Evolutionary conservation across 768 basidiomycete genomes (phyloP).

Genomic region (Kwoniella sp.): DNA sequence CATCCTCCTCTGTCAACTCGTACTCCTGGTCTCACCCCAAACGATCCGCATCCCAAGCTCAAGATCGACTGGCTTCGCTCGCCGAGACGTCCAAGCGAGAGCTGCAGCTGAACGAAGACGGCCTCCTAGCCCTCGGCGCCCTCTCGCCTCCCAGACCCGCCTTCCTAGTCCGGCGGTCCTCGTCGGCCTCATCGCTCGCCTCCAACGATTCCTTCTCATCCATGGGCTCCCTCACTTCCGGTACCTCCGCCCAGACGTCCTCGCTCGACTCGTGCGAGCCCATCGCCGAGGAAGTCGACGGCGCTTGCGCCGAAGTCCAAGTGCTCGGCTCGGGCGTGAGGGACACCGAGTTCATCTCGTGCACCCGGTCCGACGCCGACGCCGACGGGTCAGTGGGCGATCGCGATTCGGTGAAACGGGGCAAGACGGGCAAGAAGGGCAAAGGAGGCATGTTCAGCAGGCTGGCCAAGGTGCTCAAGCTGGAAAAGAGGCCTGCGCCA

Average conservation of each 20-base stretch:
- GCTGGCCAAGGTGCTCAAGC: slow-evolving; percentile 25
- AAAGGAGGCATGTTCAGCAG: slow-evolving; percentile 35
- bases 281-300: slow-evolving; percentile 17
- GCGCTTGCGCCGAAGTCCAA: slow-evolving; percentile 5
- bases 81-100: slow-evolving; percentile 29
- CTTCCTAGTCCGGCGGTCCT: slow-evolving; percentile 20
- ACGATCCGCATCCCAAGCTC: slow-evolving; percentile 5
- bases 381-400: slow-evolving; percentile 28
- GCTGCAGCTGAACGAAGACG: slow-evolving; percentile 32
- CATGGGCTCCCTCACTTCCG: slow-evolving; percentile 15
- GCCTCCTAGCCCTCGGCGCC: slow-evolving; percentile 21
- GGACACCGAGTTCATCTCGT: slow-evolving; percentile 20
- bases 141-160: slow-evolving; percentile 33
- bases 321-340: neutral
- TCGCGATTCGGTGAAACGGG: slow-evolving; percentile 4
- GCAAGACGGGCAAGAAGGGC: slow-evolving; percentile 9
- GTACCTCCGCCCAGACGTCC: slow-evolving; percentile 13
- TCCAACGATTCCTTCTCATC: slow-evolving; percentile 7
- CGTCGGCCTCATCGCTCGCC: slow-evolving; percentile 18
- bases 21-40: neutral
- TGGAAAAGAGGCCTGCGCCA: slow-evolving; percentile 29
- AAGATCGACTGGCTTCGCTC: slow-evolving; percentile 23
- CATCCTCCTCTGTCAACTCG: slow-evolving; percentile 4
- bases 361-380: slow-evolving; percentile 37
- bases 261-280: slow-evolving; percentile 16